These are phyloP conservation scores for Plasmodium billcollinsi DNA, from an alignment of 169 alveolate species.

Conservation along the genomic window DNA sequence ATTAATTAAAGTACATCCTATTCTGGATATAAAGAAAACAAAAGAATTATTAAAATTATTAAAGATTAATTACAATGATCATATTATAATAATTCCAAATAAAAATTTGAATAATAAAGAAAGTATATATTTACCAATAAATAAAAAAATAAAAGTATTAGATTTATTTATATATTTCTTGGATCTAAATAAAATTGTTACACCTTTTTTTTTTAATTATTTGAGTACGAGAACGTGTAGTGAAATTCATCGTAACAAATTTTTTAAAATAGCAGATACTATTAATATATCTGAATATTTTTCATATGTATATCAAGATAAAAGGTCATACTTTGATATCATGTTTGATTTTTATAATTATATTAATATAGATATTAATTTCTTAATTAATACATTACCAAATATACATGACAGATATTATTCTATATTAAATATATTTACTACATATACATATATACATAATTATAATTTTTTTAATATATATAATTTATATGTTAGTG, in stretches of 20 bases:
- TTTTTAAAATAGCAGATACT: slow-evolving; percentile 46
- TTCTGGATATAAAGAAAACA: slow-evolving; percentile 42
- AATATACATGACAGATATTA: slow-evolving; percentile 38
- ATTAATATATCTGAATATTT: slow-evolving; percentile 51
- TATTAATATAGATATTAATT: slow-evolving; percentile 28
- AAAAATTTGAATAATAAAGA: slow-evolving; percentile 5
- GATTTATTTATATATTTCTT: slow-evolving; percentile 62
- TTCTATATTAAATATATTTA: slow-evolving; percentile 38
- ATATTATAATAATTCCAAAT: slow-evolving; percentile 17
- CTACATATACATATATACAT: neutral
- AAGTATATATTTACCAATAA: slow-evolving; percentile 32
- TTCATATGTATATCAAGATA: slow-evolving; percentile 48
- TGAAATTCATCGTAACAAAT: slow-evolving; percentile 56
- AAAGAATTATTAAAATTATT: slow-evolving; percentile 31
- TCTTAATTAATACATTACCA: slow-evolving; percentile 69
- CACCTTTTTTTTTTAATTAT: slow-evolving; percentile 60
- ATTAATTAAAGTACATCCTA: slow-evolving; percentile 52
- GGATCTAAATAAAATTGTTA: slow-evolving; percentile 65
- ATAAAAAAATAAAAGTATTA: slow-evolving; percentile 49
- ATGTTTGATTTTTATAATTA: slow-evolving; percentile 52
- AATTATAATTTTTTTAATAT: slow-evolving; percentile 29
- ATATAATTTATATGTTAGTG: slow-evolving; percentile 6
- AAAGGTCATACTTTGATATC: slow-evolving; percentile 66
- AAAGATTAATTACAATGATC: slow-evolving; percentile 65
- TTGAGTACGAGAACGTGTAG: slow-evolving; percentile 49